Percentiles rank a stretch among this genome's conserved stretches.
Conservation (phyloP, 2,329 filamentous ascomycete species). For the Chaetomium olivaceum region DNA sequence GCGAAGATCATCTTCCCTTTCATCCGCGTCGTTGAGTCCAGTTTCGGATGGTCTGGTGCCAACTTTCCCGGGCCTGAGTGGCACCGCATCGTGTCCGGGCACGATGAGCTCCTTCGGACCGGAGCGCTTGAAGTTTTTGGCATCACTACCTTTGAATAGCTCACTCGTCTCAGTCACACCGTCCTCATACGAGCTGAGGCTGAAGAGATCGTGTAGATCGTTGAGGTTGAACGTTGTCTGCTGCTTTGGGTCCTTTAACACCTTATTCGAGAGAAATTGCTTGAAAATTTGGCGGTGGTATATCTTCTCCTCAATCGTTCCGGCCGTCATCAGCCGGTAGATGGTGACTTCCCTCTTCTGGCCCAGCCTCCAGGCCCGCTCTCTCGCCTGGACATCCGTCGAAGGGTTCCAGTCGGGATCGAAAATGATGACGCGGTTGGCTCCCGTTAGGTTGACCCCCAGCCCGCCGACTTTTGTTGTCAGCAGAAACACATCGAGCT, state of each 20-base stretch:
- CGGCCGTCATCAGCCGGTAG: constrained; percentile 95
- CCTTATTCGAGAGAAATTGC: constrained; percentile 95
- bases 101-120: constrained; percentile 34
- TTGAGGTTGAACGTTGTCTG: constrained; percentile 86
- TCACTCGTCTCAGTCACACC: constrained; percentile 79
- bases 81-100: constrained; percentile 33
- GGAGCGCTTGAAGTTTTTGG: constrained; percentile 55
- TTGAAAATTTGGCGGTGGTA: constrained; percentile 99
- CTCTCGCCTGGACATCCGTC: constrained; percentile 90
- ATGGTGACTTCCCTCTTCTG: constrained; percentile 95
- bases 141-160: constrained; percentile 84
- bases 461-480: constrained; percentile 95
- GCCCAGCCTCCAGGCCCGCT: constrained; percentile 91
- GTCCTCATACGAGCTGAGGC: constrained; percentile 66
- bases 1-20: constrained; percentile 35
- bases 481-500: constrained; percentile 84
- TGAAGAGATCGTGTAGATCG: constrained; percentile 91
- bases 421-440: constrained; percentile 95
- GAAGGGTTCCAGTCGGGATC: constrained; percentile 99
- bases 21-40: constrained; percentile 14
- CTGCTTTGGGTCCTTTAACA: constrained; percentile 91
- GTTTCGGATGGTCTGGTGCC: constrained; percentile 13
- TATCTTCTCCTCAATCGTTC: constrained; percentile 98
- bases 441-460: constrained; percentile 91
- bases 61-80: constrained; percentile 13